Conservation (phyloP, 129 eudicot genomes). For the Helianthus tuberosus region DNA sequence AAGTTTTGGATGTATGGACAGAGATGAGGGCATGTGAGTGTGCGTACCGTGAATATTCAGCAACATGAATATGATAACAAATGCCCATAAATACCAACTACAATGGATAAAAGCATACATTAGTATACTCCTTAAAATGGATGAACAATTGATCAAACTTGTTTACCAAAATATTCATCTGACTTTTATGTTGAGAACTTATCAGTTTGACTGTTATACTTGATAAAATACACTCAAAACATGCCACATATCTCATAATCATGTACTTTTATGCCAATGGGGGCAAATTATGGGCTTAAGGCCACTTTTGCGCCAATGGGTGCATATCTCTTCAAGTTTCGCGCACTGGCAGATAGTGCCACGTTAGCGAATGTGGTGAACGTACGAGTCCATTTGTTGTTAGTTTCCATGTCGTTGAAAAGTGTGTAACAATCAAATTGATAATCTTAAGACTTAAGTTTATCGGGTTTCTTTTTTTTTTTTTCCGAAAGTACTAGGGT, state of each 20-base stretch:
- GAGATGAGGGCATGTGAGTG: neutral
- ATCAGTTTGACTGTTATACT: neutral
- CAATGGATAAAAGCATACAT: constrained; percentile 38
- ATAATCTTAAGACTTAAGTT: too few relatives aligned
- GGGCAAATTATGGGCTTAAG: too few relatives aligned
- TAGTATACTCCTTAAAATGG: constrained; percentile 1
- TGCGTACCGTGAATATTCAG: constrained; percentile 74
- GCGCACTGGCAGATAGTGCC: too few relatives aligned
- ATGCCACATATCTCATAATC: neutral
- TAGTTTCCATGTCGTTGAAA: neutral
- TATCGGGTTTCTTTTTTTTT: too few relatives aligned
- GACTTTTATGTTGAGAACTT: neutral
- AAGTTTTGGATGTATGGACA: neutral
- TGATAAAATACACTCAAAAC: neutral
- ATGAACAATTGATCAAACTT: neutral
- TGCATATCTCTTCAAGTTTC: too few relatives aligned
- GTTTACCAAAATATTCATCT: neutral
- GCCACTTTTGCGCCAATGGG: neutral
- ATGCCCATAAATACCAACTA: constrained; percentile 96
- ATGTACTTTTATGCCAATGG: neutral
- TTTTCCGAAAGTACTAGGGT: neutral
- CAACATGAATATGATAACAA: constrained; percentile 80
- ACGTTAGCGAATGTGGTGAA: too few relatives aligned
- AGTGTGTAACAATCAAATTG: neutral
- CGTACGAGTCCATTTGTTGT: neutral